phyloP scores from a whole-genome alignment of 306 rosid genomes.

The Lotus japonicus region DNA sequence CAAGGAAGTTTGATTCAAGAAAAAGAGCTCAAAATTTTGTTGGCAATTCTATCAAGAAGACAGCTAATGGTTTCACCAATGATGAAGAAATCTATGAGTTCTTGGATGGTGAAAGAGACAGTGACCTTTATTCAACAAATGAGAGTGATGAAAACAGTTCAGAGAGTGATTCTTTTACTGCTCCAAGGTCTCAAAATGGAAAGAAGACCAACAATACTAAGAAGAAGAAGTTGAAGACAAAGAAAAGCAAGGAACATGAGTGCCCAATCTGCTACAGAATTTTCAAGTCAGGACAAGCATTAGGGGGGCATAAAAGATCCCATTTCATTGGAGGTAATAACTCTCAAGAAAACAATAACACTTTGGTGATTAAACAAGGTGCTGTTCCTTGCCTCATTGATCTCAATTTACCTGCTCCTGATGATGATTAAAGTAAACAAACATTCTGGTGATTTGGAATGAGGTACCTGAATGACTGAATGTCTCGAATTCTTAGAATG shows the following conservation, averaged over 20 bases:
- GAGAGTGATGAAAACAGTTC: slow-evolving; percentile 63
- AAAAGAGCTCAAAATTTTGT: slow-evolving; percentile 22
- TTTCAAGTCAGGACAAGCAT: slow-evolving; percentile 82
- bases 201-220: slow-evolving; percentile 26
- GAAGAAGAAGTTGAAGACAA: slow-evolving; percentile 43
- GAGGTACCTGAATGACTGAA: too few relatives aligned
- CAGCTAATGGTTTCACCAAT: slow-evolving; percentile 10
- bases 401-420: too few relatives aligned
- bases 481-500: too few relatives aligned
- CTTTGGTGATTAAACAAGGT: slow-evolving; percentile 43
- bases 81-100: slow-evolving; percentile 18
- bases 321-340: slow-evolving; percentile 51
- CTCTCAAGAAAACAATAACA: slow-evolving; percentile 41
- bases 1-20: neutral
- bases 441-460: too few relatives aligned
- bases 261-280: slow-evolving; percentile 71
- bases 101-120: too few relatives aligned
- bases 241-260: slow-evolving; percentile 64
- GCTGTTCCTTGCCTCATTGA: too few relatives aligned
- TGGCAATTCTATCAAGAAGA: slow-evolving; percentile 24
- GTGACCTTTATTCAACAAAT: slow-evolving; percentile 29
- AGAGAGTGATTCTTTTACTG: slow-evolving; percentile 34
- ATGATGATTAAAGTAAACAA: too few relatives aligned
- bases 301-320: slow-evolving; percentile 91
- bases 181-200: slow-evolving; percentile 22